Percentiles rank a stretch among this genome's conserved stretches.
Conservation (phyloP, 2,329 filamentous ascomycete genomes). For the Paracorniculantispora psalliotae region DNA sequence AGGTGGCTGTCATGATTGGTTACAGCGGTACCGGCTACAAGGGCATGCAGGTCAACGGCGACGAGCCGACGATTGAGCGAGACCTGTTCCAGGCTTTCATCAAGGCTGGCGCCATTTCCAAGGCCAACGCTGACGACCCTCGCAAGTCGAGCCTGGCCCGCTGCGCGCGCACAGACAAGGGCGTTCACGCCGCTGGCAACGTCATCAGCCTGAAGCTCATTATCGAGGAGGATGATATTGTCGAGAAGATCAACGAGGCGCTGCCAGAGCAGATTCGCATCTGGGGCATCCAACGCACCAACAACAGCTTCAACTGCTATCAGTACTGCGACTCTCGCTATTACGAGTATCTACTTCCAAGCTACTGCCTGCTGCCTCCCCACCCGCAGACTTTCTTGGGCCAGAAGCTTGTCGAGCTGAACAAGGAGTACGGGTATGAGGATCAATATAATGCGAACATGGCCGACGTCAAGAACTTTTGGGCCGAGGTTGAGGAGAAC, state of each 20-base stretch:
- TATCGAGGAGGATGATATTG: conserved; percentile 81
- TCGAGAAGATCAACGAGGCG: conserved; percentile 84
- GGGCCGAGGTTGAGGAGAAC: conserved; percentile 75
- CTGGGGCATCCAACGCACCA: conserved; percentile 89
- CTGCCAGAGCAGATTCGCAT: conserved; percentile 86
- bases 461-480: conserved; percentile 74
- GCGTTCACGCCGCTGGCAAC: conserved; percentile 92
- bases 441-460: conserved; percentile 65
- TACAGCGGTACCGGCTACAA: conserved; percentile 96
- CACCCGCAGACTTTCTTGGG: conserved; percentile 84
- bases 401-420: conserved; percentile 72
- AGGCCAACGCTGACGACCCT: conserved; percentile 92
- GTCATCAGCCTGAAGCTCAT: conserved; percentile 94
- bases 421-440: conserved; percentile 66
- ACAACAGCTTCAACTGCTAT: conserved; percentile 90
- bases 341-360: conserved; percentile 96
- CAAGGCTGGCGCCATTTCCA: conserved; percentile 85
- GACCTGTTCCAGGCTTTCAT: conserved; percentile 93
- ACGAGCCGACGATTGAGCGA: conserved; percentile 90
- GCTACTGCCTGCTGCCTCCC: conserved; percentile 85
- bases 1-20: conserved; percentile 91
- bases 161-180: conserved; percentile 95
- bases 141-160: conserved; percentile 93
- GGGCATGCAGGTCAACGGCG: conserved; percentile 84
- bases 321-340: conserved; percentile 90